Percentiles rank a stretch among this genome's conserved stretches.
phyloP scores from a whole-genome alignment of 495 filamentous ascomycete species.

The Hyaloscypha hepaticicola region DNA sequence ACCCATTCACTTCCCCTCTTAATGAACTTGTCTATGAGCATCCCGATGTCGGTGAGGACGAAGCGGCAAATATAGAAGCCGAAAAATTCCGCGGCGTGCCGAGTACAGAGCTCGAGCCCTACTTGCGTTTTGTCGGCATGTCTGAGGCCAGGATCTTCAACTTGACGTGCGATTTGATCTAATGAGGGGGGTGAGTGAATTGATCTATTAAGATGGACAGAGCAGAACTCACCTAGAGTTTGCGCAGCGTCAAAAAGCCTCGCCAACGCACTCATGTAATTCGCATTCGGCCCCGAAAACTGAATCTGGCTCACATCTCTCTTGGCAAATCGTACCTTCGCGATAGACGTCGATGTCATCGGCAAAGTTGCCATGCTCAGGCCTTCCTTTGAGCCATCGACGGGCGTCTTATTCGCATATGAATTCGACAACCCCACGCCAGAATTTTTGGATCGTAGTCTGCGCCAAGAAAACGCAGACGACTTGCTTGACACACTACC shows the following conservation, averaged over 20 bases:
- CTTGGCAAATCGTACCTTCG: conserved; percentile 51
- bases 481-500: conserved; percentile 64
- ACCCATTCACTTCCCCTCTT: conserved; percentile 97
- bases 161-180: conserved; percentile 97
- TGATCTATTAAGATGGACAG: not conserved
- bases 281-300: conserved; percentile 79
- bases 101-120: conserved; percentile 86
- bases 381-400: conserved; percentile 51
- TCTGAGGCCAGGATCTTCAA: conserved; percentile 87
- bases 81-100: conserved; percentile 97
- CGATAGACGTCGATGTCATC: conserved; percentile 69
- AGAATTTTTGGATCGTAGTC: conserved; percentile 86
- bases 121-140: conserved; percentile 82
- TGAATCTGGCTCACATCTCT: conserved; percentile 66
- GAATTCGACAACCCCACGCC: conserved; percentile 50
- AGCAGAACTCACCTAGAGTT: conserved; percentile 71
- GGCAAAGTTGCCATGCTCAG: conserved; percentile 70
- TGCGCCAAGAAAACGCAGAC: conserved; percentile 76
- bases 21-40: conserved; percentile 95
- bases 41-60: conserved; percentile 75
- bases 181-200: conserved; percentile 28
- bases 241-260: conserved; percentile 93
- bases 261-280: conserved; percentile 89
- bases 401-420: conserved; percentile 42
- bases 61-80: conserved; percentile 96